A percentile compares a stretch with the other conserved stretches of the same genome.
phyloP scores from a whole-genome alignment of 208 protist genomes.

The Acanthamoeba culbertsoni region DNA sequence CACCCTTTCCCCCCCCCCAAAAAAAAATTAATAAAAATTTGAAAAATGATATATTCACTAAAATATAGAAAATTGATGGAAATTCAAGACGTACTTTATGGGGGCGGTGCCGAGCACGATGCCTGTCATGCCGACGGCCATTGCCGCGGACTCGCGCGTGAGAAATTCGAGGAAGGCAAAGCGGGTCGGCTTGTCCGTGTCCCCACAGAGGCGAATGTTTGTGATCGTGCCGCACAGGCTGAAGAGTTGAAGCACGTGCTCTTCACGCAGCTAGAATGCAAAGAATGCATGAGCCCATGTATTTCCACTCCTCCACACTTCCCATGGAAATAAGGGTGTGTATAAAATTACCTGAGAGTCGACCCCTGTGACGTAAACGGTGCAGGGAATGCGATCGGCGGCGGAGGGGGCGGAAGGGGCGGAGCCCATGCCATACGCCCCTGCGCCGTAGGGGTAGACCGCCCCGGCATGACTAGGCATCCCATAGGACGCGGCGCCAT shows the following conservation, averaged over 20 bases:
- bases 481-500: no score
- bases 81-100: constrained; percentile 47
- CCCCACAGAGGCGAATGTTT: constrained; percentile 8
- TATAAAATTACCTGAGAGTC: not conserved
- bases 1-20: not conserved
- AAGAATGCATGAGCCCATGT: not conserved
- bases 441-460: not conserved
- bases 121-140: not conserved
- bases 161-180: constrained; percentile 54
- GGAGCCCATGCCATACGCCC: no score
- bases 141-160: not conserved
- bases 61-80: no score
- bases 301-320: not conserved
- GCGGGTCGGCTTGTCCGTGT: not conserved
- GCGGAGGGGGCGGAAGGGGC: not conserved
- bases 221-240: constrained; percentile 12
- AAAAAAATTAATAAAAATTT: not conserved
- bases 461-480: no score
- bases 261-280: not conserved
- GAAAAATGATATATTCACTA: not conserved
- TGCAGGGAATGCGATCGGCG: not conserved
- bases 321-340: not conserved
- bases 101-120: not conserved
- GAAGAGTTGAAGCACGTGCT: constrained; percentile 49
- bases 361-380: constrained; percentile 14